Percentiles rank a stretch among this genome's conserved stretches.
Evolutionary conservation across 257 asterid species (phyloP).

Genomic region (Penstemon newberryi): DNA sequence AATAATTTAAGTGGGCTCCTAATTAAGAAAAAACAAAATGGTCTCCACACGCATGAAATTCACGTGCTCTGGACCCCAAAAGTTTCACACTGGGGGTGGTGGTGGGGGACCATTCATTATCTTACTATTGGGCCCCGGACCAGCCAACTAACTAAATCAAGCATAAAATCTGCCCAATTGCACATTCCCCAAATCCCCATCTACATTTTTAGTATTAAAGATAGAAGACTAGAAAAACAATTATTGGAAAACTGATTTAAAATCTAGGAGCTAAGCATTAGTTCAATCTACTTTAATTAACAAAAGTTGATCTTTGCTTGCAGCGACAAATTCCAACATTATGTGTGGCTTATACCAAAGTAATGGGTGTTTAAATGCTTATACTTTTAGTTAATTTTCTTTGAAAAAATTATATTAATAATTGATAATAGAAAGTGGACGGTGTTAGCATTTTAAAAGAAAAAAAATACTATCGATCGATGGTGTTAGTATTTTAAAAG

Average conservation of each 20-base stretch:
- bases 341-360: neutral
- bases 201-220: neutral
- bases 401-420: no score
- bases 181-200: neutral
- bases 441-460: no score
- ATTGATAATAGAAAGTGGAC: no score
- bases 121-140: constrained; percentile 23
- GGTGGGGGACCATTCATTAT: constrained; percentile 18
- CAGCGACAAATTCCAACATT: neutral
- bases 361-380: neutral
- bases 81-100: neutral
- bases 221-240: constrained; percentile 1
- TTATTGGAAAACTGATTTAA: neutral
- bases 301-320: neutral
- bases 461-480: no score
- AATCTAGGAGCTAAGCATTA: neutral
- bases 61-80: constrained; percentile 40
- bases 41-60: constrained; percentile 35
- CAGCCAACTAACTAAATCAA: constrained; percentile 2
- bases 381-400: no score
- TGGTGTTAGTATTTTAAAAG: no score
- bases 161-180: neutral
- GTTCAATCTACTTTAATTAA: neutral
- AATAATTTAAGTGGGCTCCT: constrained; percentile 25
- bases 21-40: neutral